Base-by-base conservation (phyloP, 2,329 filamentous ascomycete species). In the Tricladium varicosporioides region DNA sequence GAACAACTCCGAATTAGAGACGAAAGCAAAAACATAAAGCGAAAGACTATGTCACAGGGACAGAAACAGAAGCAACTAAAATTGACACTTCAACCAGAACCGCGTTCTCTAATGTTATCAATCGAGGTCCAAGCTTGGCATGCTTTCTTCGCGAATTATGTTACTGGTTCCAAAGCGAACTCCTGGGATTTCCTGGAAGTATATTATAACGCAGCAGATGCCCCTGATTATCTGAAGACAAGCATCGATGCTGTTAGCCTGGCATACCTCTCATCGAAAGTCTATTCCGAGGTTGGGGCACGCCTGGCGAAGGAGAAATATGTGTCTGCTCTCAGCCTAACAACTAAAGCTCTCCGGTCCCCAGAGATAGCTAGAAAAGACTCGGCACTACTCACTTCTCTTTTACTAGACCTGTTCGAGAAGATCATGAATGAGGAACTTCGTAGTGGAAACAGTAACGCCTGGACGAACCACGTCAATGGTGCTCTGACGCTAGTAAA, bases 241-340 rank as follows among this genome's bases (percentile, higher is more conserved):
- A 51, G 50, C 18, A 56, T 64, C 33, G 58, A 61, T 49, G 62
- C 62, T 11, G 58, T 60, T 11, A 64, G 62, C 45, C 54, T 63
- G 15, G 60, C 58, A 40, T 63, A 57, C 27, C 47, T 63, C 18
- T 58, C 48, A 13, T 53, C 55, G 14, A 44, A 58, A 40, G 45
- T 56, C 8, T 44, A 56, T 15, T 60, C 60, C 5, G 31, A 53
- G 10, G 42, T 47, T 15, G 49, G 49, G n/a, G 11, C 55, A 1
- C n/a, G 7, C 5, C 11, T n/a, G 43, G 55, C 58, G 10, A 42
- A 52, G 31, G 36, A 56, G 44, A 53, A 43, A 40, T 63, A 63
- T 19, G 47, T 53, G 16, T 47, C 45, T 3, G 61, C 61, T 2
- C 45, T 62, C 4, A 33, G 50, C 11, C 45, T 45, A 31, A 56